These are phyloP conservation scores for Scheffersomyces quercinus DNA, from an alignment of 1,139 yeast species.

Conservation along the genomic window DNA sequence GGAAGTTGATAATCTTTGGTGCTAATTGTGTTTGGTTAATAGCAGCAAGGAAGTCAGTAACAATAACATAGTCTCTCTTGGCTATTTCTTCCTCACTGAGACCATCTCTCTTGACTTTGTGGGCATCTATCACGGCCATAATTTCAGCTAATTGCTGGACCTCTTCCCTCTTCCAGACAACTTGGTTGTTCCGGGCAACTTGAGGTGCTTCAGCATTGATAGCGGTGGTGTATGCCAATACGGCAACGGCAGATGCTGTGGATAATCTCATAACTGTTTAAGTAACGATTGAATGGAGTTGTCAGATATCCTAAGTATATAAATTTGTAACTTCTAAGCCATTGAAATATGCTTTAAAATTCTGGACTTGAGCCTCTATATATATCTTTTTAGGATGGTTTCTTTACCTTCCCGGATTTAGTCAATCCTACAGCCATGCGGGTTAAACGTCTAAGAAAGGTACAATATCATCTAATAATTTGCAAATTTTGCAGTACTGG, in stretches of 20 bases:
- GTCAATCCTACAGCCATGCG: no score
- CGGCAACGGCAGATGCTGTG: slow-evolving; percentile 28
- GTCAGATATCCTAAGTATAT: no score
- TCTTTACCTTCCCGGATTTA: no score
- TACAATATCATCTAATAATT: no score
- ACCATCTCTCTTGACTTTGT: slow-evolving; percentile 33
- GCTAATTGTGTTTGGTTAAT: slow-evolving; percentile 41
- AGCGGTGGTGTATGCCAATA: slow-evolving; percentile 27
- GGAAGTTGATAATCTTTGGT: slow-evolving; percentile 36
- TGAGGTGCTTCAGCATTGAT: slow-evolving; percentile 31
- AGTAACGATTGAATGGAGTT: slow-evolving; percentile 7
- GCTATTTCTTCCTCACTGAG: slow-evolving; percentile 17
- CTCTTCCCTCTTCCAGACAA: slow-evolving; percentile 11
- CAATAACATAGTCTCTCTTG: slow-evolving; percentile 33
- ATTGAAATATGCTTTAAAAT: slow-evolving; percentile 5
- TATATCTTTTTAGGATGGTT: no score
- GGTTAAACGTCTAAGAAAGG: no score
- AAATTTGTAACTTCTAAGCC: no score
- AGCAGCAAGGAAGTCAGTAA: slow-evolving; percentile 43
- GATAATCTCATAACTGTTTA: slow-evolving; percentile 24
- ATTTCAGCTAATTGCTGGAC: slow-evolving; percentile 21
- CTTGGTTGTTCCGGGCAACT: slow-evolving; percentile 6
- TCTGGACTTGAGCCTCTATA: background rate
- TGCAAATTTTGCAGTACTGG: no score
- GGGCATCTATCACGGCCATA: slow-evolving; percentile 21